Evolutionary conservation across 306 rosid genomes (phyloP).

Genomic region (Lablab purpureus): DNA sequence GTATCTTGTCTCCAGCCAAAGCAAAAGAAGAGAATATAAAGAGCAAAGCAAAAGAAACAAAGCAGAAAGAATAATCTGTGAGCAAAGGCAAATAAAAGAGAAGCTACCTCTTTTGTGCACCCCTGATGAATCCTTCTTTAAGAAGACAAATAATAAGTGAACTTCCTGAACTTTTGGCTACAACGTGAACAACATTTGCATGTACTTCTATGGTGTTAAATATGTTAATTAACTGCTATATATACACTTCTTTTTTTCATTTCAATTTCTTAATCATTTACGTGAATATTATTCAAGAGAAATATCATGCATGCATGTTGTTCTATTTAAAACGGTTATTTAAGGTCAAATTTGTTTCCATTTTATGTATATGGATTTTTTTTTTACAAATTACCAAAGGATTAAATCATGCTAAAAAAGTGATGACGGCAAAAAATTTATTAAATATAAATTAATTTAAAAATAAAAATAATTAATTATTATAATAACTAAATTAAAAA

Average conservation of each 20-base stretch:
- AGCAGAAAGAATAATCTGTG: neutral
- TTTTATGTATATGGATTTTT: too few relatives aligned
- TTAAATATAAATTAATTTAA: too few relatives aligned
- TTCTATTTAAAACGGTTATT: too few relatives aligned
- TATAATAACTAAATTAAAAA: too few relatives aligned
- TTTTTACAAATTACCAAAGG: too few relatives aligned
- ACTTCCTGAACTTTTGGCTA: neutral
- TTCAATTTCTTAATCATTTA: neutral
- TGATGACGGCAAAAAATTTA: too few relatives aligned
- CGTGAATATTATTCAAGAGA: neutral
- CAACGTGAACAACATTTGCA: neutral
- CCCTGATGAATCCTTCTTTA: conserved; percentile 1
- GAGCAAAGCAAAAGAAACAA: conserved; percentile 14
- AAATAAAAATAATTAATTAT: too few relatives aligned
- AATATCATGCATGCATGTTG: too few relatives aligned
- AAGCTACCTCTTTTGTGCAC: neutral
- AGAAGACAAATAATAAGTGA: neutral
- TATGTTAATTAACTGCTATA: neutral
- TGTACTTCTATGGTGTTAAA: neutral
- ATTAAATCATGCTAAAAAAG: too few relatives aligned
- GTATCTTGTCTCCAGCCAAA: neutral
- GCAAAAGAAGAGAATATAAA: neutral
- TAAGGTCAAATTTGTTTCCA: too few relatives aligned
- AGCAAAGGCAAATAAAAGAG: conserved; percentile 1
- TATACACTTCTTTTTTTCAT: too few relatives aligned